phyloP scores from a whole-genome alignment of 1,139 yeast genomes.

The Hyphopichia khmerensis region DNA sequence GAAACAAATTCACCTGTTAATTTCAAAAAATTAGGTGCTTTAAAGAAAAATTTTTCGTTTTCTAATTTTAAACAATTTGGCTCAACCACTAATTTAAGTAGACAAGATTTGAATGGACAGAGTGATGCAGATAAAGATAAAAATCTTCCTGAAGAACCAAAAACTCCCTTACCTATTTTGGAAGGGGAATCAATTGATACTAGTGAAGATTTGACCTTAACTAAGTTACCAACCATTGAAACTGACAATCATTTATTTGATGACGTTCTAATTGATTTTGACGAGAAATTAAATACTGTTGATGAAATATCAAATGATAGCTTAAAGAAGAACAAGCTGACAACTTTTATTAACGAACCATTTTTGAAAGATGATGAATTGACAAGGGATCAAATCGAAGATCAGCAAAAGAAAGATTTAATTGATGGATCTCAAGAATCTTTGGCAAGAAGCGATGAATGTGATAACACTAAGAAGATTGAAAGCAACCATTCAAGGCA shows the following conservation, averaged over 20 bases:
- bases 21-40: constrained; percentile 3
- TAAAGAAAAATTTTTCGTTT: constrained; percentile 15
- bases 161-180: not conserved
- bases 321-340: not conserved
- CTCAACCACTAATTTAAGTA: not conserved
- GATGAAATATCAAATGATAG: constrained; percentile 4
- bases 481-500: constrained; percentile 2
- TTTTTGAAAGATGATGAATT: constrained; percentile 46
- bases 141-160: not conserved
- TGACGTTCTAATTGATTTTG: constrained; percentile 32
- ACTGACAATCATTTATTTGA: constrained; percentile 32
- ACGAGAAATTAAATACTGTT: constrained; percentile 22
- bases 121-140: not conserved
- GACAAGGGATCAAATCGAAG: constrained; percentile 41
- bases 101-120: not conserved
- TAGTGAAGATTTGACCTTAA: constrained; percentile 12
- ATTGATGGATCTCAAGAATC: constrained; percentile 8
- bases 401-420: constrained; percentile 36
- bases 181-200: not conserved
- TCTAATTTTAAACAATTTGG: constrained; percentile 10
- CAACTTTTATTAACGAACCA: constrained; percentile 26
- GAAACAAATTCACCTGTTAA: constrained; percentile 1
- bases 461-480: no score
- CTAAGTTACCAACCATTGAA: constrained; percentile 32
- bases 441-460: constrained; percentile 13